phyloP scores from a whole-genome alignment of 2,329 filamentous ascomycete genomes.

The Xylariaceae sp. region DNA sequence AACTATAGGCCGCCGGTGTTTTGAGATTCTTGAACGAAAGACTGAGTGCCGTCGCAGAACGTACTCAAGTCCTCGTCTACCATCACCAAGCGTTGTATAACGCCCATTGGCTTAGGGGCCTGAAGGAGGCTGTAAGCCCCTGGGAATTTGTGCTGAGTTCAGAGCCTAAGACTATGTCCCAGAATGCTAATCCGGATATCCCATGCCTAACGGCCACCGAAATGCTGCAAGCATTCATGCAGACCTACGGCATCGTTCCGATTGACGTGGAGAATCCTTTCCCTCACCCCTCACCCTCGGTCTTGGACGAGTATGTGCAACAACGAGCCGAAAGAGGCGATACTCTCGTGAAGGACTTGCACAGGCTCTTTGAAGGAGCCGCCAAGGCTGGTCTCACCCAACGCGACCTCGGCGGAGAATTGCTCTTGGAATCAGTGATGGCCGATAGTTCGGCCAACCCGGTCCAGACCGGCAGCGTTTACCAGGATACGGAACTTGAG shows the following conservation, averaged over 20 bases:
- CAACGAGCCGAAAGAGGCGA: slow-evolving; percentile 28
- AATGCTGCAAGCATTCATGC: slow-evolving; percentile 22
- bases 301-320: slow-evolving; percentile 24
- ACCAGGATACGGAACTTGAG: slow-evolving; percentile 29
- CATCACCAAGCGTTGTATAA: slow-evolving; percentile 16
- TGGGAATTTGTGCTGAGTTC: background rate
- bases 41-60: slow-evolving; percentile 10
- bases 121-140: background rate
- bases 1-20: slow-evolving; percentile 10
- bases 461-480: slow-evolving; percentile 18
- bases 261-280: slow-evolving; percentile 12
- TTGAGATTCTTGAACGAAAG: slow-evolving; percentile 18
- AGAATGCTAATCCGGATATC: background rate
- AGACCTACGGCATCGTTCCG: slow-evolving; percentile 24
- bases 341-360: slow-evolving; percentile 23
- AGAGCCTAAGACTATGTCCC: background rate
- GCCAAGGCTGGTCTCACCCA: slow-evolving; percentile 26
- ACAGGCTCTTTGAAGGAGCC: slow-evolving; percentile 26
- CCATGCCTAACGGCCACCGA: slow-evolving; percentile 15
- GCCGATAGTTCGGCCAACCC: slow-evolving; percentile 24
- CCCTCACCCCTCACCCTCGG: slow-evolving; percentile 10
- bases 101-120: slow-evolving; percentile 3
- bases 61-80: slow-evolving; percentile 14
- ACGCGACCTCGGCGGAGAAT: slow-evolving; percentile 22
- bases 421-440: slow-evolving; percentile 26